These are phyloP conservation scores for Leucosporidium creatinivorum DNA, from an alignment of 768 basidiomycete genomes.

Conservation along the genomic window DNA sequence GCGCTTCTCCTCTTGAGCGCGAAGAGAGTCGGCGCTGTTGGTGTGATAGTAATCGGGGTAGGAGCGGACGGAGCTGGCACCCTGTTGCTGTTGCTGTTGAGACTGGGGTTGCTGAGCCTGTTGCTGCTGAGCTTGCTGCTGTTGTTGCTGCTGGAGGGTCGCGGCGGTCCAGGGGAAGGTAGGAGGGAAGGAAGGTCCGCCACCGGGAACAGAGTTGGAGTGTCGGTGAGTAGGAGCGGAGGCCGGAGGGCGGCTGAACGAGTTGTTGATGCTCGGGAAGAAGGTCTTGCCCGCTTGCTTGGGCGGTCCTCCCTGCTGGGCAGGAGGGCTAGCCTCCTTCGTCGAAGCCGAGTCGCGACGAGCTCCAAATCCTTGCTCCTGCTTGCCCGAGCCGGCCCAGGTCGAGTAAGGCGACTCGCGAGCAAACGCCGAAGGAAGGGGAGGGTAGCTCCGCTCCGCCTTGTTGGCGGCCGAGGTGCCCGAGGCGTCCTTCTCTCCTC, in stretches of 20 bases:
- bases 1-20: background rate
- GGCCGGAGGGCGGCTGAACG: background rate
- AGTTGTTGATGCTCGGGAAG: background rate
- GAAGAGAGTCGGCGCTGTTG: background rate
- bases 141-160: background rate
- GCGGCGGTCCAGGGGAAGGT: conserved; percentile 1
- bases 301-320: background rate
- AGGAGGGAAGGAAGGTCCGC: background rate
- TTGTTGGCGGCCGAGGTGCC: background rate
- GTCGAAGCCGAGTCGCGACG: too few species aligned
- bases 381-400: background rate
- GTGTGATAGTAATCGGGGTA: background rate
- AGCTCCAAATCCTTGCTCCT: too few species aligned
- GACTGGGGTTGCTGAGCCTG: background rate
- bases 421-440: conserved; percentile 27
- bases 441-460: conserved; percentile 20
- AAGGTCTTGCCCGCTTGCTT: background rate
- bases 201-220: background rate
- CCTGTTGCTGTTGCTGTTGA: background rate
- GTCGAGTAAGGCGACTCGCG: conserved; percentile 30
- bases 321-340: background rate
- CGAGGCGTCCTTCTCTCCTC: too few species aligned
- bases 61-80: background rate
- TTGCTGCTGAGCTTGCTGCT: background rate
- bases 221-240: background rate